Conservation (phyloP, 2,329 filamentous ascomycete species). For the Fusarium burgessii region DNA sequence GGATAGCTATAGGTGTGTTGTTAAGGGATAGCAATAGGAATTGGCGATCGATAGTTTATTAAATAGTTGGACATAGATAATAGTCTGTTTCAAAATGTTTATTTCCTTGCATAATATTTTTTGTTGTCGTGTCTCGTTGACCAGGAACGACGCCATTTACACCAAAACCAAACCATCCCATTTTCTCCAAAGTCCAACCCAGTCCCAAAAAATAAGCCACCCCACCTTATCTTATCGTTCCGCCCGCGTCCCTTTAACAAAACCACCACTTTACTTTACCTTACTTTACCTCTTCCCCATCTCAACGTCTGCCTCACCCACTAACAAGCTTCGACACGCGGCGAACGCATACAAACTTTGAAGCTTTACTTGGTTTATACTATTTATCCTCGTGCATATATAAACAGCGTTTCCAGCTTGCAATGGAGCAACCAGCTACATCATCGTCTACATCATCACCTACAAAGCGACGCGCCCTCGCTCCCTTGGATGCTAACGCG, state of each 20-base stretch:
- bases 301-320: slow-evolving; percentile 19
- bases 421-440: slow-evolving; percentile 41
- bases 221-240: slow-evolving; percentile 40
- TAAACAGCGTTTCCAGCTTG: not conserved
- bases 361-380: not conserved
- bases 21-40: not conserved
- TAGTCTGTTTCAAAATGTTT: not conserved
- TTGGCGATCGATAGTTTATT: not conserved
- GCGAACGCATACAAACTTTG: not conserved
- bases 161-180: not conserved
- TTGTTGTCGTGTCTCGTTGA: slow-evolving; percentile 32
- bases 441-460: slow-evolving; percentile 51
- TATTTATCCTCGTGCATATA: not conserved
- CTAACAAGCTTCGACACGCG: slow-evolving; percentile 31
- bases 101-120: slow-evolving; percentile 11
- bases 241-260: slow-evolving; percentile 31
- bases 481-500: slow-evolving; percentile 60
- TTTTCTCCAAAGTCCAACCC: not conserved
- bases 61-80: not conserved
- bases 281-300: slow-evolving; percentile 13
- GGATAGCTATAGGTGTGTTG: not conserved
- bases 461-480: slow-evolving; percentile 62
- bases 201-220: not conserved
- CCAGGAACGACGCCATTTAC: slow-evolving; percentile 13
- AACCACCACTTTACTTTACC: slow-evolving; percentile 26